Conservation (phyloP, 2,329 filamentous ascomycete species). For the Fusarium udum region DNA sequence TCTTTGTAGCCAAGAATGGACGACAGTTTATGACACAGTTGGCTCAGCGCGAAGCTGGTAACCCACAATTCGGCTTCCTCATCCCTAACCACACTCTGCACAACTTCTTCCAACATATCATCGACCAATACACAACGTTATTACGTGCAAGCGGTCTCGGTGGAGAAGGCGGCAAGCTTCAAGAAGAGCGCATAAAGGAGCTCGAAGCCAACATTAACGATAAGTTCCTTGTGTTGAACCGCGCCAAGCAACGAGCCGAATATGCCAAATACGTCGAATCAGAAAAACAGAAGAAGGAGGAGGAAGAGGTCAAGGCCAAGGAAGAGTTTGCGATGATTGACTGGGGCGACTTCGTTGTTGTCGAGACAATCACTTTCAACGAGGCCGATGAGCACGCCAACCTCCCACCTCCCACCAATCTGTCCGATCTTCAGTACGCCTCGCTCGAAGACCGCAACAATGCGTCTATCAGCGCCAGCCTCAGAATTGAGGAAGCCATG, state of each 20-base stretch:
- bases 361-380: constrained; percentile 92
- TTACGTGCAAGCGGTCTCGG: constrained; percentile 74
- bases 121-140: constrained; percentile 92
- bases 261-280: constrained; percentile 86
- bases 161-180: constrained; percentile 72
- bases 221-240: constrained; percentile 80
- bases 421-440: constrained; percentile 91
- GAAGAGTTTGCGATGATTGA: constrained; percentile 85
- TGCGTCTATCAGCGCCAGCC: constrained; percentile 81
- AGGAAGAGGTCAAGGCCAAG: constrained; percentile 84
- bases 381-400: constrained; percentile 87
- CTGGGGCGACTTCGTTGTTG: constrained; percentile 97
- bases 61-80: constrained; percentile 96
- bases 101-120: constrained; percentile 90
- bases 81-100: constrained; percentile 95
- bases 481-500: constrained; percentile 95
- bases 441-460: constrained; percentile 95
- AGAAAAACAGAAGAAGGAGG: constrained; percentile 89
- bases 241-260: constrained; percentile 86
- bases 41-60: constrained; percentile 86
- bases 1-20: constrained; percentile 93
- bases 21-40: constrained; percentile 90
- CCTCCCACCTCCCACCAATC: constrained; percentile 86
- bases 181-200: constrained; percentile 76
- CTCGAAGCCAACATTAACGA: constrained; percentile 80